These are phyloP conservation scores for Botrytis sinoallii DNA, from an alignment of 2,329 filamentous ascomycete genomes.

Conservation along the genomic window DNA sequence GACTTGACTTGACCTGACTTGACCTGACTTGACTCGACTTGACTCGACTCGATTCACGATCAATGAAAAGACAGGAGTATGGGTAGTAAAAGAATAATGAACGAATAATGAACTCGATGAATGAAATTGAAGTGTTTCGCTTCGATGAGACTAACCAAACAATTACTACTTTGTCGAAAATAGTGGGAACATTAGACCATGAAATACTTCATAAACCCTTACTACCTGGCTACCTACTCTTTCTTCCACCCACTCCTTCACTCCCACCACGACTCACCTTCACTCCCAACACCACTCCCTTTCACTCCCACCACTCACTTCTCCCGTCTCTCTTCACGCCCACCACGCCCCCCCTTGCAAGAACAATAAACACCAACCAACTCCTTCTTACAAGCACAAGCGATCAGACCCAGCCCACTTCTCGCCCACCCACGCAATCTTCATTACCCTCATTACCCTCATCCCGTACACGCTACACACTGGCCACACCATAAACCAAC, in stretches of 20 bases:
- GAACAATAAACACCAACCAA: not conserved
- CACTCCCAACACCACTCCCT: not conserved
- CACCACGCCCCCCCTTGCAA: not conserved
- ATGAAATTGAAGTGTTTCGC: not conserved
- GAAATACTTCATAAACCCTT: not conserved
- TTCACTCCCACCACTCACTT: not conserved
- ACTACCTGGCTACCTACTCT: not conserved
- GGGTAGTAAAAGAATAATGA: not conserved
- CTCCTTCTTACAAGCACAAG: not conserved
- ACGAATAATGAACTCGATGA: not conserved
- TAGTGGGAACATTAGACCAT: not conserved
- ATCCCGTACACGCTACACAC: not conserved
- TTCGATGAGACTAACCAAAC: not conserved
- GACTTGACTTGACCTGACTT: not conserved
- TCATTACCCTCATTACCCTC: not conserved
- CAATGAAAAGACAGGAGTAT: not conserved
- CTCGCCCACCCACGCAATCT: not conserved
- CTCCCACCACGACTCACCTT: not conserved
- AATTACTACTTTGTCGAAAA: not conserved
- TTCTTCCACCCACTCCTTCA: not conserved
- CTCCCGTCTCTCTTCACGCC: not conserved
- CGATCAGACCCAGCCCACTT: not conserved
- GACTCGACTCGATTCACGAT: not conserved
- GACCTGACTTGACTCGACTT: not conserved
- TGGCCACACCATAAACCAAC: conserved; percentile 7